A percentile compares a stretch with the other conserved stretches of the same genome.
These are phyloP conservation scores for Phialophora chinensis DNA, from an alignment of 2,329 filamentous ascomycete species.

Conservation along the genomic window DNA sequence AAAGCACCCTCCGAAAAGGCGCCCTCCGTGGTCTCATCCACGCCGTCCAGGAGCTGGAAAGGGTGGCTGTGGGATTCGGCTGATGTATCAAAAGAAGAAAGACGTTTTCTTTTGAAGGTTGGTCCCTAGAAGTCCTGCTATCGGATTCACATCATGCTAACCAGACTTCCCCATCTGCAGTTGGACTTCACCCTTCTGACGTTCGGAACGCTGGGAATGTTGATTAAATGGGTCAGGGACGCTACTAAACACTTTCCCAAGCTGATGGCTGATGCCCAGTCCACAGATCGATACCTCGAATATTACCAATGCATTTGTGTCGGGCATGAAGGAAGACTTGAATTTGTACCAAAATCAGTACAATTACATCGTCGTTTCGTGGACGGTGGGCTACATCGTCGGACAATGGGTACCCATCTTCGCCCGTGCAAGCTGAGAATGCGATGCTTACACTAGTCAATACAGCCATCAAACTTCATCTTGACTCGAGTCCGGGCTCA, in stretches of 20 bases:
- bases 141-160: neutral
- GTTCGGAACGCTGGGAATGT: slow-evolving; percentile 32
- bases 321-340: slow-evolving; percentile 60
- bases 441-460: slow-evolving; percentile 2
- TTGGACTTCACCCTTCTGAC: slow-evolving; percentile 28
- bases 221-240: slow-evolving; percentile 30
- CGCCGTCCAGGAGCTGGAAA: slow-evolving; percentile 28
- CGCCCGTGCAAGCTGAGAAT: slow-evolving; percentile 36
- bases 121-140: neutral
- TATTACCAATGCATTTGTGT: slow-evolving; percentile 55
- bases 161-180: slow-evolving; percentile 4
- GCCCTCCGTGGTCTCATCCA: slow-evolving; percentile 8
- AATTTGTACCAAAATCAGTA: slow-evolving; percentile 60
- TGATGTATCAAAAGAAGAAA: slow-evolving; percentile 30
- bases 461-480: slow-evolving; percentile 32
- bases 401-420: slow-evolving; percentile 57
- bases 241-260: neutral
- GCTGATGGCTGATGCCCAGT: neutral
- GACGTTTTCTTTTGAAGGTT: slow-evolving; percentile 30
- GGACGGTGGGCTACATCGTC: slow-evolving; percentile 42
- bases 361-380: slow-evolving; percentile 47
- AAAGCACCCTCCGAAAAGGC: slow-evolving; percentile 16
- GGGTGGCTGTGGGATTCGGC: slow-evolving; percentile 34
- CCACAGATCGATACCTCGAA: slow-evolving; percentile 33
- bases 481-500: slow-evolving; percentile 33